Conservation (phyloP, 2,329 filamentous ascomycete genomes). For the Fusarium aywerte region DNA sequence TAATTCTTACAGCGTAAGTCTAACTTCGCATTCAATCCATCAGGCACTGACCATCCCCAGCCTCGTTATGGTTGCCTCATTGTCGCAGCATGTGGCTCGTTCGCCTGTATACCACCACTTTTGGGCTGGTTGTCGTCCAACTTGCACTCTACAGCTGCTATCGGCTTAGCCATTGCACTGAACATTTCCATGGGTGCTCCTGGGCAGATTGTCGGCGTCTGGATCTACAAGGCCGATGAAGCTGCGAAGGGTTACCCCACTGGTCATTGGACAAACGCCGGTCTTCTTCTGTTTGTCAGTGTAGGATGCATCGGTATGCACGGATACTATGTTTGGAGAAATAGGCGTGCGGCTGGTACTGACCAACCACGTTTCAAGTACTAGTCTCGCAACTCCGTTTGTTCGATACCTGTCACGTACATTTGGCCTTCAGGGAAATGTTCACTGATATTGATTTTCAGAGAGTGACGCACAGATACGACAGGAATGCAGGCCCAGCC, state of each 20-base stretch:
- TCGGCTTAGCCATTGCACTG: constrained; percentile 73
- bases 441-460: not conserved
- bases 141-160: constrained; percentile 68
- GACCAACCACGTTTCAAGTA: constrained; percentile 37
- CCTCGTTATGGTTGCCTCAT: constrained; percentile 73
- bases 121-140: constrained; percentile 75
- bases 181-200: constrained; percentile 73
- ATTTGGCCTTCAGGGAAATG: too few relatives aligned
- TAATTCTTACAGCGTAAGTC: constrained; percentile 58
- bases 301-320: constrained; percentile 64
- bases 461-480: too few relatives aligned
- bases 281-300: constrained; percentile 66
- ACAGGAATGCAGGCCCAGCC: too few relatives aligned
- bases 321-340: constrained; percentile 62
- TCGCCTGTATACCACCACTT: constrained; percentile 73
- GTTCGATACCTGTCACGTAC: too few relatives aligned
- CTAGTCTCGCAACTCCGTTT: not conserved
- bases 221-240: constrained; percentile 75
- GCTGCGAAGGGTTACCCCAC: constrained; percentile 70
- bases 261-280: constrained; percentile 73
- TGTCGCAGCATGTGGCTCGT: constrained; percentile 70
- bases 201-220: constrained; percentile 75
- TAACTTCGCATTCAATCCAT: too few relatives aligned
- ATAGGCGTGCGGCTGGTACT: constrained; percentile 43
- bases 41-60: constrained; percentile 20